Evolutionary conservation across 345 rosid genomes (phyloP).

Genomic region (Acer campestre): DNA sequence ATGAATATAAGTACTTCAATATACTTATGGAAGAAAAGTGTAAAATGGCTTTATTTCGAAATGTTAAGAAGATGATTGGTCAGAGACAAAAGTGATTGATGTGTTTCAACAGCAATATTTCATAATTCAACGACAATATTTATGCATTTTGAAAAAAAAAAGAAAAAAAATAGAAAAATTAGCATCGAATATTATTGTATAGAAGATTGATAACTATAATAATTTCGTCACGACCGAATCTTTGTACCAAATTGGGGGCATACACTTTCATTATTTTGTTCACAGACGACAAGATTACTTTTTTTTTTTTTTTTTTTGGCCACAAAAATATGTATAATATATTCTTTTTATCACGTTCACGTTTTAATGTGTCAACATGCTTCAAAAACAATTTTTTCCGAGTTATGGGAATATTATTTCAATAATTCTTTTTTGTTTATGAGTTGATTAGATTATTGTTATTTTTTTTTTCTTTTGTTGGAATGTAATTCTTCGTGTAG

Average conservation of each 20-base stretch:
- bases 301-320: too few relatives aligned
- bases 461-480: too few relatives aligned
- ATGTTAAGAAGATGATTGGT: neutral
- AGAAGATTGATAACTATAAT: slow-evolving; percentile 1
- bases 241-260: neutral
- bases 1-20: too few relatives aligned
- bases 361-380: too few relatives aligned
- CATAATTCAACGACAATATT: slow-evolving; percentile 31
- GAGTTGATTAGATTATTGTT: too few relatives aligned
- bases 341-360: too few relatives aligned
- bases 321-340: too few relatives aligned
- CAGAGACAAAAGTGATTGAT: neutral
- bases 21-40: neutral
- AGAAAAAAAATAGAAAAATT: neutral
- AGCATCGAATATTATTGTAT: neutral
- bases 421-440: too few relatives aligned
- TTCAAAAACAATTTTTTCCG: too few relatives aligned
- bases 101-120: slow-evolving; percentile 7
- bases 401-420: too few relatives aligned
- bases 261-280: slow-evolving; percentile 1
- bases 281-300: slow-evolving; percentile 19
- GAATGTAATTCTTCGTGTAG: too few relatives aligned
- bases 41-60: neutral
- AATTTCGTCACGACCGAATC: slow-evolving; percentile 4
- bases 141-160: neutral